Evolutionary conservation across 768 basidiomycete species (phyloP).

Genomic region (Tricholomella constricta): DNA sequence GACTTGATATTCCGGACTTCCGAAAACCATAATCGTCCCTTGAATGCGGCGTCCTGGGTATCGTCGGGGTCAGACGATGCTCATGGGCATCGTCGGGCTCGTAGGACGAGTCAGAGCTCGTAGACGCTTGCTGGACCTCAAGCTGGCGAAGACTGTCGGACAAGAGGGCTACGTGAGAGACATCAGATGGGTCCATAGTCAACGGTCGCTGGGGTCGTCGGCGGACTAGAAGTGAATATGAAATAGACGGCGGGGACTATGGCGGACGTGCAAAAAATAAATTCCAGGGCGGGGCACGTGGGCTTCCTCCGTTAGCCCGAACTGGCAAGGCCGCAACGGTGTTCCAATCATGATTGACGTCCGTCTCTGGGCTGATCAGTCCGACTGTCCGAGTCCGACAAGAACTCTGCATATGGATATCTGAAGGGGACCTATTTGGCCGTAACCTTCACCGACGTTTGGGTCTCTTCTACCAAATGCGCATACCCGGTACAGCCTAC

Average conservation of each 20-base stretch:
- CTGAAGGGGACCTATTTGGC: constrained; percentile 33
- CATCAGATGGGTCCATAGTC: constrained; percentile 12
- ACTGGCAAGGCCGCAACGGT: constrained; percentile 17
- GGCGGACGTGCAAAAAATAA: constrained; percentile 13
- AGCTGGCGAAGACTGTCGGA: constrained; percentile 50
- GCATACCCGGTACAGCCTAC: constrained; percentile 42
- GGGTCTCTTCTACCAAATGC: constrained; percentile 50
- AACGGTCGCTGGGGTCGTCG: neutral
- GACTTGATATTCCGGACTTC: constrained; percentile 68
- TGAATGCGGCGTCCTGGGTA: constrained; percentile 35
- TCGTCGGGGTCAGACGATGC: constrained; percentile 4
- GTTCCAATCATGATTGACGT: constrained; percentile 19
- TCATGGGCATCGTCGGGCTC: constrained; percentile 2
- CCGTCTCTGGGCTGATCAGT: constrained; percentile 25
- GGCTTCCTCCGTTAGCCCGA: constrained; percentile 3
- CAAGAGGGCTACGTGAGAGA: constrained; percentile 41
- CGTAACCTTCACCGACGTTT: constrained; percentile 27
- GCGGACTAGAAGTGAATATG: neutral
- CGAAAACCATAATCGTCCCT: constrained; percentile 87
- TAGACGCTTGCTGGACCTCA: constrained; percentile 29
- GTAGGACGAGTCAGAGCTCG: neutral
- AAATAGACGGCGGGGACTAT: neutral
- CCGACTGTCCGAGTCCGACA: constrained; percentile 5
- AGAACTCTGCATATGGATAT: constrained; percentile 33
- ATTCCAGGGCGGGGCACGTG: constrained; percentile 19